A percentile compares a stretch with the other conserved stretches of the same genome.
Evolutionary conservation across 2,329 filamentous ascomycete genomes (phyloP).

Genomic region (Cytospora paraplurivora): DNA sequence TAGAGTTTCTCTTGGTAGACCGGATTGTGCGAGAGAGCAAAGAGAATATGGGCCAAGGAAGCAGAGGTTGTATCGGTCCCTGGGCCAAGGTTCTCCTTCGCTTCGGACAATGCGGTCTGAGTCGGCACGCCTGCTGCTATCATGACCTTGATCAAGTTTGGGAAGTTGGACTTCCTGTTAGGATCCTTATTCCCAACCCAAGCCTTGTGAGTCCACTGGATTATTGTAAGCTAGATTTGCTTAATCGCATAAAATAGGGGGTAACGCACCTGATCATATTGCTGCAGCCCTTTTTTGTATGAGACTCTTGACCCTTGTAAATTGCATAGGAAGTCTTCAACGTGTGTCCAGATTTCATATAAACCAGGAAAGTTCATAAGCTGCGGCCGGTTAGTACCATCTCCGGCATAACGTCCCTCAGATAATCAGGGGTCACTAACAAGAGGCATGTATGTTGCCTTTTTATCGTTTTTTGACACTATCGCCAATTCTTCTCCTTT

Average conservation of each 20-base stretch:
- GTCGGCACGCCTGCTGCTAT: constrained; percentile 30
- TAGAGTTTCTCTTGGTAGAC: constrained; percentile 34
- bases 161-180: constrained; percentile 8
- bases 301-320: not conserved
- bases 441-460: constrained; percentile 36
- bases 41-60: constrained; percentile 37
- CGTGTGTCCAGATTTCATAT: not conserved
- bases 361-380: constrained; percentile 11
- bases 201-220: constrained; percentile 1
- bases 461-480: constrained; percentile 36
- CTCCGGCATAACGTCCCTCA: too few relatives aligned
- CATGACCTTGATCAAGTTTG: constrained; percentile 33
- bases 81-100: constrained; percentile 37
- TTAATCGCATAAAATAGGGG: too few relatives aligned
- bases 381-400: not conserved
- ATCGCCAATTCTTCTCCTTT: constrained; percentile 31
- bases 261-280: constrained; percentile 1
- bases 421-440: not conserved
- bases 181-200: constrained; percentile 2
- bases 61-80: constrained; percentile 39
- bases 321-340: not conserved
- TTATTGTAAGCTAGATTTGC: not conserved
- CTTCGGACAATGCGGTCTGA: constrained; percentile 36
- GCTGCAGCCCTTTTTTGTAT: constrained; percentile 6
- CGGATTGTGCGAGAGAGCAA: constrained; percentile 34